Evolutionary conservation across 768 basidiomycete species (phyloP).

Genomic region (Tulasnella calospora): DNA sequence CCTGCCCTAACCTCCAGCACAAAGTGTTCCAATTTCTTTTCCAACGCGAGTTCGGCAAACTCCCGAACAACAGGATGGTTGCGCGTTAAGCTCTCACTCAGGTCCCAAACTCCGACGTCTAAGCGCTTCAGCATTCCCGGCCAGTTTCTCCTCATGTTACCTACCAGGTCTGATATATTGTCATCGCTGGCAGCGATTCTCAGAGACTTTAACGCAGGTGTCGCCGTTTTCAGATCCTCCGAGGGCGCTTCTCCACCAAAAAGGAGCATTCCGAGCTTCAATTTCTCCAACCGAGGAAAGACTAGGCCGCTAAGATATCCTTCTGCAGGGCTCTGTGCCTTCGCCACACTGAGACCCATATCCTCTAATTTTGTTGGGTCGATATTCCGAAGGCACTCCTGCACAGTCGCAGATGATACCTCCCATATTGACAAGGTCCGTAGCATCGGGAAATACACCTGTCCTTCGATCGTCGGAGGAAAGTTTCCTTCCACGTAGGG

Average conservation of each 20-base stretch:
- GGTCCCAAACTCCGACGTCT: not conserved
- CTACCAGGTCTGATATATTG: not conserved
- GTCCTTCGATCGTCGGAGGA: not conserved
- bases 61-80: not conserved
- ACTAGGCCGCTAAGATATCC: not conserved
- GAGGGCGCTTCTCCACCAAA: not conserved
- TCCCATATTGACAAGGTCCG: not conserved
- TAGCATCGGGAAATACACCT: not conserved
- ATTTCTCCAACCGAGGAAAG: not conserved
- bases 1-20: not conserved
- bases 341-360: not conserved
- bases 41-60: not conserved
- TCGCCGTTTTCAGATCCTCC: not conserved
- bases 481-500: not conserved
- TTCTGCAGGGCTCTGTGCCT: not conserved
- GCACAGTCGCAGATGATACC: not conserved
- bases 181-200: not conserved
- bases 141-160: not conserved
- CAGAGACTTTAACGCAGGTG: not conserved
- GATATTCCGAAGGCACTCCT: not conserved
- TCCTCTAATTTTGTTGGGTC: not conserved
- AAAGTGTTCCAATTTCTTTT: not conserved
- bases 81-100: not conserved
- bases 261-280: not conserved
- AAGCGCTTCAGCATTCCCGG: not conserved